These are phyloP conservation scores for Salicornia ramosissima DNA, from an alignment of 148 eudicot genomes.

Conservation along the genomic window DNA sequence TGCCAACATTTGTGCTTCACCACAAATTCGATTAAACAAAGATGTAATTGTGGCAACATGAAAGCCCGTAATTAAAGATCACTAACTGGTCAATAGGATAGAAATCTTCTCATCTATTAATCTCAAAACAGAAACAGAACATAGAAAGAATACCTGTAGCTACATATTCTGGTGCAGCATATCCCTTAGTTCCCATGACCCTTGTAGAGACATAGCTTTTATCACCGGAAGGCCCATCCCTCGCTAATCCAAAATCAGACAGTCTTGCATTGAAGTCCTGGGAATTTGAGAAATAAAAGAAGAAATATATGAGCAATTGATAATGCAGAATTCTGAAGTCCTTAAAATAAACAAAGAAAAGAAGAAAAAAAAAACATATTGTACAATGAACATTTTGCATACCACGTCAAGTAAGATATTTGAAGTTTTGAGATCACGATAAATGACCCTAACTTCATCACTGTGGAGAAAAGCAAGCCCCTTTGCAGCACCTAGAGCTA, in stretches of 20 bases:
- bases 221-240: slow-evolving; percentile 66
- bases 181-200: too few species aligned
- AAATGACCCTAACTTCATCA: slow-evolving; percentile 31
- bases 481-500: too few species aligned
- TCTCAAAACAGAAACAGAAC: not conserved
- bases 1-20: not conserved
- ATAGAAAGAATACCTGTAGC: too few species aligned
- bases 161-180: too few species aligned
- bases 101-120: not conserved
- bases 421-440: slow-evolving; percentile 29
- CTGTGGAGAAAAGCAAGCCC: too few species aligned
- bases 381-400: slow-evolving; percentile 8
- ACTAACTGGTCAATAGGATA: not conserved
- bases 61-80: not conserved
- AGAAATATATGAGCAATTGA: not conserved
- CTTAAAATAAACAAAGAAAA: too few species aligned
- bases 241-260: slow-evolving; percentile 66
- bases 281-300: not conserved
- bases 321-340: too few species aligned
- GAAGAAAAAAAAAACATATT: too few species aligned
- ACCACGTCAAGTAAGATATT: slow-evolving; percentile 35
- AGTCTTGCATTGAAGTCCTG: slow-evolving; percentile 63
- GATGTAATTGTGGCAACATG: not conserved
- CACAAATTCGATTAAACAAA: not conserved
- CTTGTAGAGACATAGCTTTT: slow-evolving; percentile 55